Percentiles rank a stretch among this genome's conserved stretches.
Conservation (phyloP, 2,329 filamentous ascomycete species). For the Epichloe brachyelytri region DNA sequence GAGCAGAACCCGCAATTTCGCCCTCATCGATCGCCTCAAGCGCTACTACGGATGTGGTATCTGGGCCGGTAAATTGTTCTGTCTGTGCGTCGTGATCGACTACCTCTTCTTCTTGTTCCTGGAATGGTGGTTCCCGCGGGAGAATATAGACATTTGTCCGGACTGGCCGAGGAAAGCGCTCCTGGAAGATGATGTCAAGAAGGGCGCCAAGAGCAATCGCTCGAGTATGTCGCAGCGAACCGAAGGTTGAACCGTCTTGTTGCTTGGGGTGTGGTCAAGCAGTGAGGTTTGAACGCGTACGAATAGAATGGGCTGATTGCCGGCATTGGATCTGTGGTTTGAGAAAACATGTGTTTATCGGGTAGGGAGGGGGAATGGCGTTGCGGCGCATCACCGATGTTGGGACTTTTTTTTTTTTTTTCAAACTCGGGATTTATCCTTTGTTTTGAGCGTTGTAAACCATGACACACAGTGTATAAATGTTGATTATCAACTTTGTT, state of each 20-base stretch:
- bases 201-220: constrained; percentile 17
- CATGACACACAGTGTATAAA: too few relatives aligned
- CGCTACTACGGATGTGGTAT: constrained; percentile 96
- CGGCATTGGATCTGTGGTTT: too few relatives aligned
- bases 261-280: too few relatives aligned
- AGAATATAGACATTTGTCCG: constrained; percentile 75
- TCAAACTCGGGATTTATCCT: too few relatives aligned
- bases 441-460: too few relatives aligned
- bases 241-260: constrained; percentile 4
- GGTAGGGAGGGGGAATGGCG: too few relatives aligned
- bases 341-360: too few relatives aligned
- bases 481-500: too few relatives aligned
- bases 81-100: constrained; percentile 85
- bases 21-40: constrained; percentile 88
- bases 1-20: constrained; percentile 68
- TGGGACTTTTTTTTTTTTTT: too few relatives aligned
- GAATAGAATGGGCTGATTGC: neutral
- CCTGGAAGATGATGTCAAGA: constrained; percentile 19
- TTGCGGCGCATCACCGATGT: too few relatives aligned
- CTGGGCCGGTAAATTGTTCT: constrained; percentile 97
- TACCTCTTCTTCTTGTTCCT: constrained; percentile 82
- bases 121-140: constrained; percentile 75
- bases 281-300: too few relatives aligned
- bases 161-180: constrained; percentile 75
- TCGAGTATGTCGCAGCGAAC: constrained; percentile 20